Conservation (phyloP, 495 filamentous ascomycete genomes). For the Parachaetomium inaequale region DNA sequence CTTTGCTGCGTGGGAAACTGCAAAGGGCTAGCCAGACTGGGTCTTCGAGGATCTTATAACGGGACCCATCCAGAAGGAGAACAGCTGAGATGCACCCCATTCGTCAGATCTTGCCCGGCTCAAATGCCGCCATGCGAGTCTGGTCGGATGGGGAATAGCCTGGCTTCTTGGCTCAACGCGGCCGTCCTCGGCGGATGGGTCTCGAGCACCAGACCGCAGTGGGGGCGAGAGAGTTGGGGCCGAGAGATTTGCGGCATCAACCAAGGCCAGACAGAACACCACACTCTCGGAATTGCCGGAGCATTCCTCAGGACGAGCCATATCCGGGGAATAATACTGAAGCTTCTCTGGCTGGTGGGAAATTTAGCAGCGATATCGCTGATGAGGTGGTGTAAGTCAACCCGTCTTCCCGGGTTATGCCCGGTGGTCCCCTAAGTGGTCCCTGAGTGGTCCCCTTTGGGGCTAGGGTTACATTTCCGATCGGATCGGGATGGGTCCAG, state of each 20-base stretch:
- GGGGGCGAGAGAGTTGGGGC: background rate
- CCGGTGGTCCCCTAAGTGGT: background rate
- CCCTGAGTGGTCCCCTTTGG: too few relatives aligned
- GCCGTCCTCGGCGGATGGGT: background rate
- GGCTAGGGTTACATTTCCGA: background rate
- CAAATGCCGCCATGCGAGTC: background rate
- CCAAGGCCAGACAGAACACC: too few relatives aligned
- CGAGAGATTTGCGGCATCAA: too few relatives aligned
- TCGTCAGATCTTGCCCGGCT: background rate
- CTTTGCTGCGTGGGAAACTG: too few relatives aligned
- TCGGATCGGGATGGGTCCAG: conserved; percentile 2
- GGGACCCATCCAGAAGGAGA: background rate
- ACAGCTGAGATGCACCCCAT: background rate
- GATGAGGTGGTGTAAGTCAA: too few relatives aligned
- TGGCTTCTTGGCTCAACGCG: background rate
- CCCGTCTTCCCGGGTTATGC: background rate
- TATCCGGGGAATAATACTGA: too few relatives aligned
- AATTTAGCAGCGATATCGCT: too few relatives aligned
- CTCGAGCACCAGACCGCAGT: background rate
- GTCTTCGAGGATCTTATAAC: background rate
- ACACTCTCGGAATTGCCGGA: too few relatives aligned
- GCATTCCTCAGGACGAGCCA: too few relatives aligned
- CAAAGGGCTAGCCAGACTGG: background rate
- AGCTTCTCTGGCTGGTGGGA: too few relatives aligned
- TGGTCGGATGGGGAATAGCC: background rate